Evolutionary conservation across 1,284 basidiomycete species (phyloP).

Genomic region (Microbotryum silenes-acaulis): DNA sequence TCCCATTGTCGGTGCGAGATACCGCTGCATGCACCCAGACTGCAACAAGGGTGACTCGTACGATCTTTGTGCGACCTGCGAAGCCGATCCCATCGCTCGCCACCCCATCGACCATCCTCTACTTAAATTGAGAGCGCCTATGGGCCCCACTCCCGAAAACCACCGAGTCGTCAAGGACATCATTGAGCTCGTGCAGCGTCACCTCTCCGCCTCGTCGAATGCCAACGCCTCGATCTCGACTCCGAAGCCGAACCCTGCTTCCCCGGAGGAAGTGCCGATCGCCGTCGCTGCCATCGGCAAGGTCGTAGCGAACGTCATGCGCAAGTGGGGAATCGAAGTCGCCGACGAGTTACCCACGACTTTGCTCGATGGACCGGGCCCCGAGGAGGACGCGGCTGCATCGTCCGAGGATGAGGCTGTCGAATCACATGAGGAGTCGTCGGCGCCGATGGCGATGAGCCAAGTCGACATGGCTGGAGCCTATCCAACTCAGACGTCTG

Average conservation of each 20-base stretch:
- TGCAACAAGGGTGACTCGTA: slow-evolving; percentile 14
- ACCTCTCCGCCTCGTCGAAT: not conserved
- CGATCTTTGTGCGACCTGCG: slow-evolving; percentile 30
- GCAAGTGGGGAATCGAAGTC: not conserved
- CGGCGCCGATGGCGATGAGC: too few species aligned
- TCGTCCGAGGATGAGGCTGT: not conserved
- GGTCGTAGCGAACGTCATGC: not conserved
- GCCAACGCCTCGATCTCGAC: not conserved
- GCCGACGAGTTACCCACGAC: not conserved
- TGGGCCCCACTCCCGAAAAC: not conserved
- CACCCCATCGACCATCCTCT: slow-evolving; percentile 27
- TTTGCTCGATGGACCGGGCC: not conserved
- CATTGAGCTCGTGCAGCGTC: not conserved
- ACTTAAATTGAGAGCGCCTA: slow-evolving; percentile 31
- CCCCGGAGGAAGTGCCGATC: not conserved
- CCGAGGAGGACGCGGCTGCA: not conserved
- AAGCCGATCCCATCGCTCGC: slow-evolving; percentile 22
- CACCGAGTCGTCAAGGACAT: not conserved
- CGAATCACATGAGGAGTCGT: too few species aligned
- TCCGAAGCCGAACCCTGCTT: slow-evolving; percentile 1
- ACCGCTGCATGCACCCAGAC: slow-evolving; percentile 35
- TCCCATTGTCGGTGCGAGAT: slow-evolving; percentile 32
- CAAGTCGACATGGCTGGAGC: too few species aligned
- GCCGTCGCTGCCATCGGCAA: not conserved
- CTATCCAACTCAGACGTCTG: not conserved